phyloP scores from a whole-genome alignment of 148 eudicot genomes.

The Silene uniflora region DNA sequence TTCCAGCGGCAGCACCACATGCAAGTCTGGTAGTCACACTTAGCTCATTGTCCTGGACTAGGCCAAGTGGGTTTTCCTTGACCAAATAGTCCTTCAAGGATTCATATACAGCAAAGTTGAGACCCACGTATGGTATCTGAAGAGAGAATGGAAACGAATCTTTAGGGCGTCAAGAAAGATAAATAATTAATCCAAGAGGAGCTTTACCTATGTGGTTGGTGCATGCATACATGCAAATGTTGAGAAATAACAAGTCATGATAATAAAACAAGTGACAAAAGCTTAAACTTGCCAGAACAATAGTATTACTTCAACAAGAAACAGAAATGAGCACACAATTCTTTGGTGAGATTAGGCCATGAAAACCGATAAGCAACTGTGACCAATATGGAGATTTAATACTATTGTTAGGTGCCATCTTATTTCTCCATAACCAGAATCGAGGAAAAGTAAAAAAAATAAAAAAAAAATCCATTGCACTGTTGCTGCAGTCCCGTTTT shows the following conservation, averaged over 20 bases:
- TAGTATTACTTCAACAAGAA: too few relatives aligned
- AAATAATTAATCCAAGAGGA: neutral
- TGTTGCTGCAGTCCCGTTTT: neutral
- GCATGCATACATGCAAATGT: neutral
- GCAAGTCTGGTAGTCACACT: conserved; percentile 74
- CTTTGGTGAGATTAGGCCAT: too few relatives aligned
- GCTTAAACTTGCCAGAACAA: too few relatives aligned
- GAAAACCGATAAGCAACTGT: too few relatives aligned
- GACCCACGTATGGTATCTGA: conserved; percentile 87
- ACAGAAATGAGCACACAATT: too few relatives aligned
- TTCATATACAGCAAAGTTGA: conserved; percentile 89
- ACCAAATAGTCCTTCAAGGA: conserved; percentile 77
- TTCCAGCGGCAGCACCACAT: conserved; percentile 93
- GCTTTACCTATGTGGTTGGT: neutral
- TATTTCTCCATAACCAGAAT: neutral
- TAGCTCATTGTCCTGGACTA: conserved; percentile 53
- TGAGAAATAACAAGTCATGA: too few relatives aligned
- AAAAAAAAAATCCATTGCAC: neutral
- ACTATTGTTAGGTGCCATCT: too few relatives aligned
- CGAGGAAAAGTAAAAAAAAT: neutral
- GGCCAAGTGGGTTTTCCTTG: conserved; percentile 56
- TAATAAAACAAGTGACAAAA: too few relatives aligned
- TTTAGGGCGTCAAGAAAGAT: neutral
- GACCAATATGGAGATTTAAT: too few relatives aligned
- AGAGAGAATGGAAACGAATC: conserved; percentile 7